Conservation (phyloP, 805 yeast genomes). For the Clavispora phyllophila region DNA sequence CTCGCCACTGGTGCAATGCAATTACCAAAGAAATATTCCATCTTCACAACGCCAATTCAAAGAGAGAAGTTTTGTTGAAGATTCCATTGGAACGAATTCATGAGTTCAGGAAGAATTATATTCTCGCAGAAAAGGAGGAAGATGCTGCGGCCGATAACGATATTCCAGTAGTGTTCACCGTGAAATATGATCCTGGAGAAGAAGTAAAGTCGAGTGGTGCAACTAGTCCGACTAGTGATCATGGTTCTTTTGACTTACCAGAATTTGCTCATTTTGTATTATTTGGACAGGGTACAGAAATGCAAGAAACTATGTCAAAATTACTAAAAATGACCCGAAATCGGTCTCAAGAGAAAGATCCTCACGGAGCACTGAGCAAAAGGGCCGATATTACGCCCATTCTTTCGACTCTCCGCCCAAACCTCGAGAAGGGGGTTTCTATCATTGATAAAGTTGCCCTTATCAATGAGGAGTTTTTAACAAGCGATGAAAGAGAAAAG, state of each 20-base stretch:
- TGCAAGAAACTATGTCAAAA: neutral
- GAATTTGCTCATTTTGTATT: conserved; percentile 53
- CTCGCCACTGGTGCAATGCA: conserved; percentile 74
- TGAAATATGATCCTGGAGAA: conserved; percentile 43
- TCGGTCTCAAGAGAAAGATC: neutral
- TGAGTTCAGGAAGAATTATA: conserved; percentile 51
- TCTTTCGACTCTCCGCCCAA: conserved; percentile 12
- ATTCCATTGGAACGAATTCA: conserved; percentile 68
- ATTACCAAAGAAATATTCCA: conserved; percentile 71
- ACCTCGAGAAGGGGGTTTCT: conserved; percentile 6
- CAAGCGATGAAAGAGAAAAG: neutral
- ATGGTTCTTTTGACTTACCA: neutral
- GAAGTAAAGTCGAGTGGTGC: conserved; percentile 1
- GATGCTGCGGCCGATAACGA: conserved; percentile 16
- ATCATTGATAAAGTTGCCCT: conserved; percentile 12
- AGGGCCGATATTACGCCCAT: too few relatives aligned
- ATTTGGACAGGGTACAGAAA: conserved; percentile 23
- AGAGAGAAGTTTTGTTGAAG: conserved; percentile 69
- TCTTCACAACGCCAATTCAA: conserved; percentile 56
- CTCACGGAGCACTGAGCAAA: too few relatives aligned
- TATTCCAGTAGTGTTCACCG: conserved; percentile 36
- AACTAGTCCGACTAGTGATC: neutral
- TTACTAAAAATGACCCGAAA: neutral
- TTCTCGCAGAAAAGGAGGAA: conserved; percentile 32
- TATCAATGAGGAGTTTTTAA: conserved; percentile 5